These are phyloP conservation scores for Cadophora malorum DNA, from an alignment of 2,329 filamentous ascomycete genomes.

Conservation along the genomic window DNA sequence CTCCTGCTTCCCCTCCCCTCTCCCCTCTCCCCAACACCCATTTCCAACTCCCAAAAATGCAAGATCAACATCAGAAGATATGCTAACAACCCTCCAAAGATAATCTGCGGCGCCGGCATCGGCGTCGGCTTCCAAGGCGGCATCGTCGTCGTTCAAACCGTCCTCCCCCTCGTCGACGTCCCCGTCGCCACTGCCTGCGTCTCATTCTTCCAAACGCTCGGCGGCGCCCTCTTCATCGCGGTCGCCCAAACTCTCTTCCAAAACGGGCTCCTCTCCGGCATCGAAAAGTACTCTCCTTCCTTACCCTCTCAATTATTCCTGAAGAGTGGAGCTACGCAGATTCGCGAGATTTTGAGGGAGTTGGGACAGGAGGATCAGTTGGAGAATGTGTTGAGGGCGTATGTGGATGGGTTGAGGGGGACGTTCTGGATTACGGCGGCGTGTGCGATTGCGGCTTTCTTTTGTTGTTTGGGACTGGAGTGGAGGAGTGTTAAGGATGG, in stretches of 20 bases:
- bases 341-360: slow-evolving; percentile 51
- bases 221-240: slow-evolving; percentile 69
- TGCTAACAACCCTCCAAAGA: neutral
- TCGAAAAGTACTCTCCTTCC: slow-evolving; percentile 53
- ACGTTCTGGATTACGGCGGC: slow-evolving; percentile 60
- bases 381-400: slow-evolving; percentile 55
- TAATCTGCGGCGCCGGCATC: slow-evolving; percentile 44
- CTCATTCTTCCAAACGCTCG: slow-evolving; percentile 69
- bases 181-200: slow-evolving; percentile 59
- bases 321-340: slow-evolving; percentile 59
- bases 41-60: too few species aligned
- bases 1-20: too few species aligned
- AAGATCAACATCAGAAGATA: too few species aligned
- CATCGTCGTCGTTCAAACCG: slow-evolving; percentile 54
- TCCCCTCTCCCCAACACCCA: neutral
- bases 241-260: slow-evolving; percentile 72
- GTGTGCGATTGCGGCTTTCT: slow-evolving; percentile 54
- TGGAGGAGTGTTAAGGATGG: slow-evolving; percentile 62
- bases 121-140: slow-evolving; percentile 40
- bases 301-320: slow-evolving; percentile 57
- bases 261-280: slow-evolving; percentile 62
- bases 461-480: slow-evolving; percentile 52
- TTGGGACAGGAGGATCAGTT: slow-evolving; percentile 52
- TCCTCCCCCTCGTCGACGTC: slow-evolving; percentile 54
- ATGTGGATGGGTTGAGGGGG: slow-evolving; percentile 60